Base-by-base conservation (phyloP, 371 early-diverging fungal species). In the Zancudomyces culisetae region DNA sequence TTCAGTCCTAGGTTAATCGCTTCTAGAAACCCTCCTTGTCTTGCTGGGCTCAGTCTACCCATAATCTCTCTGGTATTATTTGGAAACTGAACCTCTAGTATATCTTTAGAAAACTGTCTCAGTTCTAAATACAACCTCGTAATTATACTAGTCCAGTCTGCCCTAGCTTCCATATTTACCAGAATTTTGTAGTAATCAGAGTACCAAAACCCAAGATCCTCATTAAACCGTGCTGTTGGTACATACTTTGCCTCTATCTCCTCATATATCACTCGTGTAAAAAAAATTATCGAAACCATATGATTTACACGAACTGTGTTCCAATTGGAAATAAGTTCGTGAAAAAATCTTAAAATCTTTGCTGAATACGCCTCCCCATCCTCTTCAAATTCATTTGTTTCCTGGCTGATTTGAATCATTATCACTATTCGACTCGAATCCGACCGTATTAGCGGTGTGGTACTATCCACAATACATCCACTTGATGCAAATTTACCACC, bases 381-480 rank as follows among this genome's bases (percentile, higher is more conserved):
- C 55, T 93, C 91, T 51, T 87, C 91, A 69, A 92, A 94, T 40
- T 90, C 85, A 86, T 87, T 87, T 90, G 93, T 90, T 68, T 95
- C 97, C 39, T 78, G 77, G 26, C 84, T 84, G 84, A 97, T 83
- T 66, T 97, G 95, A 28, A 97, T 77, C 60, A 93, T 87, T 15
- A 97, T 70, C 64, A 89, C 90, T 55, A 79, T 84, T 53, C 89
- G 85, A 2, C 93, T 90, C 0, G 93, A 88, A 55, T 90, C 90
- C 6, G 95, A 93, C 23, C 97, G 72, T 55, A 89, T 94, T n/a
- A 94, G 83, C 50, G 81, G 70, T 56, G 81, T 77, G 2, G 95
- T 92, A 21, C 74, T 71, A 18, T 72, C 74, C 21, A 76, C 80
- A 29, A 95, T 75, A 53, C 78, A 86, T 1, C 87, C 94, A 54